Conservation (phyloP, 140 eudicot species). For the Bidens hawaiensis region DNA sequence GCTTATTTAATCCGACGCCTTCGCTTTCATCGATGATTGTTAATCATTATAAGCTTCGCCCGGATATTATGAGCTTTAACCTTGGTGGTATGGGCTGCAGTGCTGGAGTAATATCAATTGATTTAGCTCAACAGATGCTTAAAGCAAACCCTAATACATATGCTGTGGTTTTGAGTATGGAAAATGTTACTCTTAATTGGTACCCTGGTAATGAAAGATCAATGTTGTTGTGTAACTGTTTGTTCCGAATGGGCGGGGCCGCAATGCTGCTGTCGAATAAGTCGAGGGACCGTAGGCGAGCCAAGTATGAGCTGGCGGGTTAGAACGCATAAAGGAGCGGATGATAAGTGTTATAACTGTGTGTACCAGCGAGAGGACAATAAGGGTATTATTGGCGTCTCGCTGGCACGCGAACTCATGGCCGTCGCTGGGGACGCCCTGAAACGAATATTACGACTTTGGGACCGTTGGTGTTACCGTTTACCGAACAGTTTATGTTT, state of each 20-base stretch:
- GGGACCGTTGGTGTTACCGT: neutral
- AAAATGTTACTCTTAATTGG: neutral
- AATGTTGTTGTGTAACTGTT: conserved; percentile 1
- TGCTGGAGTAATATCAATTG: neutral
- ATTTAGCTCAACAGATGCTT: neutral
- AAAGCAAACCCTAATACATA: conserved; percentile 2
- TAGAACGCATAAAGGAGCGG: neutral
- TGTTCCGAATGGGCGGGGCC: conserved; percentile 3
- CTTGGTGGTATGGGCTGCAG: conserved; percentile 6
- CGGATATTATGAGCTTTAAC: conserved; percentile 3
- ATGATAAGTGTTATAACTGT: neutral
- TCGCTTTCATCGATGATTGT: conserved; percentile 2
- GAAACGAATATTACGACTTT: neutral
- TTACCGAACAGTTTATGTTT: conserved; percentile 9
- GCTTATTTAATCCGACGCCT: conserved; percentile 6
- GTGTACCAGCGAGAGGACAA: conserved; percentile 6
- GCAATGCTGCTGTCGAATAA: neutral
- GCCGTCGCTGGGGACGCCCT: neutral
- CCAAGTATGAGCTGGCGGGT: no score
- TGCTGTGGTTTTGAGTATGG: neutral
- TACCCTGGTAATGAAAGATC: neutral
- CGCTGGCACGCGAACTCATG: conserved; percentile 6
- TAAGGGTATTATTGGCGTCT: neutral
- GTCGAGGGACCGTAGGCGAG: neutral
- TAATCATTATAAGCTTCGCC: conserved; percentile 8